A percentile compares a stretch with the other conserved stretches of the same genome.
Evolutionary conservation across 2,329 filamentous ascomycete species (phyloP).

Genomic region (Scortechinia acanthostroma): DNA sequence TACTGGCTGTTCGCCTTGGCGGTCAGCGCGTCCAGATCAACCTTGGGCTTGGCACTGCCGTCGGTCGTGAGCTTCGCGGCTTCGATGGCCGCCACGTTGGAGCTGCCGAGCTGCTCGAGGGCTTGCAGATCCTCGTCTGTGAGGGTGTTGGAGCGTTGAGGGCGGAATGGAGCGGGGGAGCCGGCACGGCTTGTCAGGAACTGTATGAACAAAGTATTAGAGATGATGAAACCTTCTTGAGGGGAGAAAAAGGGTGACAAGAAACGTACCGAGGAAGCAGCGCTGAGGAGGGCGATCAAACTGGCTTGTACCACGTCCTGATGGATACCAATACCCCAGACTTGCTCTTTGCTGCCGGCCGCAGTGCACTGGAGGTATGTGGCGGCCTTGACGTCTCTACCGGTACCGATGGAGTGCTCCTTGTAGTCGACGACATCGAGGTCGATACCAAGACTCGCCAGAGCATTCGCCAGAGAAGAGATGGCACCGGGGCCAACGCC

Average conservation of each 20-base stretch:
- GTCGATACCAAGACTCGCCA: conserved; percentile 73
- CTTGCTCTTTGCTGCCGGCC: conserved; percentile 57
- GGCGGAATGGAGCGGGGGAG: conserved; percentile 1
- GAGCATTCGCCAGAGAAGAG: conserved; percentile 76
- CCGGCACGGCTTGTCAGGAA: neutral
- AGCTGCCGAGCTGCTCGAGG: neutral
- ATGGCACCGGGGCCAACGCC: conserved; percentile 86
- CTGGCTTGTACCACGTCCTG: conserved; percentile 87
- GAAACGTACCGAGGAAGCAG: conserved; percentile 73
- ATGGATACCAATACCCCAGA: conserved; percentile 89
- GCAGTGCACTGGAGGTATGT: conserved; percentile 87
- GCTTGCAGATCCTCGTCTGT: neutral
- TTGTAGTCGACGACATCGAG: conserved; percentile 92
- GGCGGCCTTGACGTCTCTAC: conserved; percentile 81
- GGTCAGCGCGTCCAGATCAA: neutral
- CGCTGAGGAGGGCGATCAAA: conserved; percentile 76
- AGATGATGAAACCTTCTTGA: neutral
- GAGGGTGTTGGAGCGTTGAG: neutral
- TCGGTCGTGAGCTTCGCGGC: neutral
- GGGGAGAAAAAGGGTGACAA: neutral
- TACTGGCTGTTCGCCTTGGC: neutral
- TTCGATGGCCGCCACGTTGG: neutral
- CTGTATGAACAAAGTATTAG: neutral
- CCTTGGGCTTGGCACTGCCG: neutral
- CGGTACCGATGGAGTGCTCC: conserved; percentile 80